These are phyloP conservation scores for Kodamaea hsintzibuensis DNA, from an alignment of 805 yeast species.

Conservation along the genomic window DNA sequence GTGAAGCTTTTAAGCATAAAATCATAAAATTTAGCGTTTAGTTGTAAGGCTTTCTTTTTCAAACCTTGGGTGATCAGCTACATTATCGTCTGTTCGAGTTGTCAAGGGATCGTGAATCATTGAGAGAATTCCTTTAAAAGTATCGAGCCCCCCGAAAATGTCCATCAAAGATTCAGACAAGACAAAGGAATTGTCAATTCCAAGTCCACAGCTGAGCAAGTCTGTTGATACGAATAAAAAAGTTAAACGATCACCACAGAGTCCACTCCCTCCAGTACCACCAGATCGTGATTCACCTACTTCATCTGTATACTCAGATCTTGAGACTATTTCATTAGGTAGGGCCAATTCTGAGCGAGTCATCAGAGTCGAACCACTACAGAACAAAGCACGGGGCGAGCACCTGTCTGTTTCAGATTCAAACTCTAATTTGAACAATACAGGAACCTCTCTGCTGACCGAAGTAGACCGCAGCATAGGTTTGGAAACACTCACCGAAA, in stretches of 20 bases:
- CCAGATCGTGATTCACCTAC: not conserved
- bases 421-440: not conserved
- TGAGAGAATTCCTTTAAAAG: conserved; percentile 1
- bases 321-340: not conserved
- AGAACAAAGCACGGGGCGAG: not conserved
- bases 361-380: not conserved
- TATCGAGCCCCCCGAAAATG: not conserved
- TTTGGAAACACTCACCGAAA: not conserved
- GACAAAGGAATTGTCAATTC: not conserved
- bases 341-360: not conserved
- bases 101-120: not conserved
- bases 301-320: not conserved
- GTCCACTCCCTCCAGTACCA: not conserved
- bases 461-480: not conserved
- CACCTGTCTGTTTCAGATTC: not conserved
- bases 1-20: not conserved
- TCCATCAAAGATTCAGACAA: not conserved
- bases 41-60: not conserved
- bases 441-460: not conserved
- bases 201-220: not conserved
- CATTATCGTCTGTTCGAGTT: conserved; percentile 1
- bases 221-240: not conserved
- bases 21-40: not conserved
- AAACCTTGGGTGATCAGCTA: not conserved
- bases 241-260: not conserved